Base-by-base conservation (phyloP, 1,284 basidiomycete genomes). In the Sanghuangporus baumii region DNA sequence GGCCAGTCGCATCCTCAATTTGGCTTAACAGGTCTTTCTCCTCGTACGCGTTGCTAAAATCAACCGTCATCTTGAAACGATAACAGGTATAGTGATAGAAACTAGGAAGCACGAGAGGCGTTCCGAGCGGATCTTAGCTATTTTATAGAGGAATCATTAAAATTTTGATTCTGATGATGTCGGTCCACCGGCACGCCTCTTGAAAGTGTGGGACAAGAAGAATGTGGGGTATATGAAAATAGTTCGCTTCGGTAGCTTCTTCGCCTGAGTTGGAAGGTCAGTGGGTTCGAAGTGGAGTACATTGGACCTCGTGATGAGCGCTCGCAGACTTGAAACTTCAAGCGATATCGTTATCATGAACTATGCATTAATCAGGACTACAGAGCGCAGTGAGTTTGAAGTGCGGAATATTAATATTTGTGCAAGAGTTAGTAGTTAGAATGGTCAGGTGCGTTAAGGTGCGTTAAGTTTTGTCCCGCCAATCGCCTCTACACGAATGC, bases 1-100 rank as follows among this genome's bases (percentile, higher is more conserved):
- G 23, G n/a, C 63, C 59, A 40, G 60, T 58, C 23, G 55, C 37
- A 23, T 59, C 38, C 36, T 65, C 63, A 48, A 65, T 36, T 16
- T 60, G 62, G 16, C 20, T n/a, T 16, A 57, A 14, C 12, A 46
- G 38, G 37, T 4, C 36, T 43, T 62, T 62, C 20, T 58, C 61
- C 47, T 54, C 51, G 12, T 48, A 46, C 3, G 12, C 18, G 26
- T 7, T 31, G 14, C 20, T n/a, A 16, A 43, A 40, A n/a, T 60
- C 40, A 6, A 36, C 11, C 2, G 51, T 23, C 50, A 54, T 37
- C 31, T 36, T 8, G 0, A 18, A 36, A n/a, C 31, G 26, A 36
- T 36, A 37, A 16, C 16, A 18, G 18, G 14, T 4, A 11, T 37
- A 37, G 7, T n/a, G 52, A 54, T 37, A 37, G 52, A 51, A 23